These are phyloP conservation scores for Xylariaceae sp. DNA, from an alignment of 2,329 filamentous ascomycete species.

Conservation along the genomic window DNA sequence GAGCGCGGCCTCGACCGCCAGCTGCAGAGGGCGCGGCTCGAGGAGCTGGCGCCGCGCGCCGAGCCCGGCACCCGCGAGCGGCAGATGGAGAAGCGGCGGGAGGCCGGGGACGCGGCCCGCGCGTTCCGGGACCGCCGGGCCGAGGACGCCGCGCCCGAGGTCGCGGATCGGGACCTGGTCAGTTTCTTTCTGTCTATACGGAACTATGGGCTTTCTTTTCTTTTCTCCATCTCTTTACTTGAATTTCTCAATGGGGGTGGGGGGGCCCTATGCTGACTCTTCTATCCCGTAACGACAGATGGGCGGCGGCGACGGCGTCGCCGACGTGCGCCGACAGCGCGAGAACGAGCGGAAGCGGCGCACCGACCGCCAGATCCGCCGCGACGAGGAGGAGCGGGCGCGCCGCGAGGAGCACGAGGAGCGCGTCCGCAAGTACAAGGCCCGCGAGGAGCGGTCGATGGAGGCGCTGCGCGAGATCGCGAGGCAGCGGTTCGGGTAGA, in stretches of 20 bases:
- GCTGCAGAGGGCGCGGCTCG: constrained; percentile 62
- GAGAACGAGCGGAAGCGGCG: constrained; percentile 70
- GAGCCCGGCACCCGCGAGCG: constrained; percentile 78
- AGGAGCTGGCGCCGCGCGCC: constrained; percentile 76
- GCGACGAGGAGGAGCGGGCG: constrained; percentile 73
- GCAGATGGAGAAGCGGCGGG: constrained; percentile 75
- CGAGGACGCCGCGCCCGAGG: constrained; percentile 42
- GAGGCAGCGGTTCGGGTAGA: constrained; percentile 64
- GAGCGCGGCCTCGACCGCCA: constrained; percentile 58
- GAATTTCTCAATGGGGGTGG: too few relatives aligned
- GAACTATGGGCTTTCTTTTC: too few relatives aligned
- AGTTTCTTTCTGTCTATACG: too few relatives aligned
- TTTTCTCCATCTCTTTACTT: too few relatives aligned
- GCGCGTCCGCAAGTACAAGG: constrained; percentile 58
- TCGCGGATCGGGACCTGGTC: constrained; percentile 66
- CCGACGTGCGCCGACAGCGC: constrained; percentile 58
- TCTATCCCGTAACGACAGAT: too few relatives aligned
- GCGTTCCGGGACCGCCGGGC: constrained; percentile 64
- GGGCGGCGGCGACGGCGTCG: constrained; percentile 42
- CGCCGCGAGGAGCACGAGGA: constrained; percentile 74
- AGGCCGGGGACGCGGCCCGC: constrained; percentile 63
- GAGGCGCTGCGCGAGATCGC: constrained; percentile 73
- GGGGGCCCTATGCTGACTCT: too few relatives aligned
- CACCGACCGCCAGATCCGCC: constrained; percentile 72
- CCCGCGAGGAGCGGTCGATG: constrained; percentile 80